Evolutionary conservation across 257 asterid genomes (phyloP), one percentile per base, ranked within the genome.

Genomic region (Solanum pinnatisectum): DNA sequence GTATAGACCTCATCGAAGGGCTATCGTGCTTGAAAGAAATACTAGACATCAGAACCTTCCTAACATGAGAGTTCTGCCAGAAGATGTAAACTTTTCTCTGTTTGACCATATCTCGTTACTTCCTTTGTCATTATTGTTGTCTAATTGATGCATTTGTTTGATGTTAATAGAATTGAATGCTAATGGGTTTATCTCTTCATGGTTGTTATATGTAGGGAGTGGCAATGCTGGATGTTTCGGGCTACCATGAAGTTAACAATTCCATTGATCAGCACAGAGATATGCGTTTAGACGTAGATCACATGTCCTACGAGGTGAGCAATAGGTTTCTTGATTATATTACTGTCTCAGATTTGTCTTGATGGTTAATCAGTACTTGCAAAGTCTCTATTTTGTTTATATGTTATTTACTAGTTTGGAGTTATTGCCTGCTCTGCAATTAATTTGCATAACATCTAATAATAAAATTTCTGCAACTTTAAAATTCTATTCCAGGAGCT

Each of bases 11-110:
- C 97, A 91, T 70, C 92, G 87, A 56, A 92, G 98, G 92, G 98
- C 93, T 82, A 89, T 91, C 87, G 70, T 91, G 83, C 76, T 92
- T 25, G 96, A 92, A 67, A 70, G 93, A 74, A 92, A 83, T 89
- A 81, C 70, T 18, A 90, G 97, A 89, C 95, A 90, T 73, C 94
- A 92, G 27, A 92, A 49, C 87, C 87, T 93, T 89, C 95, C 97
- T 86, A 93, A 92, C 87, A 87, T 93, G 94, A 93, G 99, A 94
- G 91, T 95, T 92, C 90, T 95, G 86, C 98, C 98, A n/a, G 98
- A 95, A 93, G 98, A 96, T 88, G 99, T 94, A 95, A 91, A 76
- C 16, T 90, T 84, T 76, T 79, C 76, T 37, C 85, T 78, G 63
- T 78, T 78, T 78, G 84, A 27, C 49, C 85, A 44, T 86, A n/a